Conservation (phyloP, 2,329 filamentous ascomycete species). For the Fusarium sp. region DNA sequence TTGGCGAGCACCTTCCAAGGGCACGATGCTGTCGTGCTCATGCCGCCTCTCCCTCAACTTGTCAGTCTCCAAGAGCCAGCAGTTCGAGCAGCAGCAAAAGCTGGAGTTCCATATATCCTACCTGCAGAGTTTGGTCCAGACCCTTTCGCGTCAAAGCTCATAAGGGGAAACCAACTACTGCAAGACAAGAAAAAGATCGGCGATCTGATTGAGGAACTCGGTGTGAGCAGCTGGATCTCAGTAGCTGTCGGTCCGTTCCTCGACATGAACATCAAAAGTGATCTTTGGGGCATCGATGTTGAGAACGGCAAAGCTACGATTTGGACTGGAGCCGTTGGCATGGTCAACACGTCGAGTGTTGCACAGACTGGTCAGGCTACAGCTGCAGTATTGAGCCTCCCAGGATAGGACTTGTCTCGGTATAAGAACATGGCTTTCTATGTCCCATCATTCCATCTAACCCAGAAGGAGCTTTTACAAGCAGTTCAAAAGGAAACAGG, state of each 20-base stretch:
- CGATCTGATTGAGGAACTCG: constrained; percentile 13
- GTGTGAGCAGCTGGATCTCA: constrained; percentile 23
- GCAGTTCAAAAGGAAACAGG: constrained; percentile 1
- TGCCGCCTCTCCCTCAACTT: constrained; percentile 17
- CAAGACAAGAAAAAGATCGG: constrained; percentile 13
- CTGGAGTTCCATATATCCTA: background rate
- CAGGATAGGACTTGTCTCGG: background rate
- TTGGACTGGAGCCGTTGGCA: background rate
- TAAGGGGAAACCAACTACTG: constrained; percentile 16
- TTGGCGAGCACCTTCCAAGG: background rate
- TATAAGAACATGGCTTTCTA: constrained; percentile 24
- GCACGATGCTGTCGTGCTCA: constrained; percentile 14
- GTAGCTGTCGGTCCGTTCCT: constrained; percentile 14
- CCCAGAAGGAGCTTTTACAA: constrained; percentile 12
- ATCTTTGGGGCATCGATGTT: constrained; percentile 15
- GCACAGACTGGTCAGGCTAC: background rate
- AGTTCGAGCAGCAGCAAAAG: constrained; percentile 13
- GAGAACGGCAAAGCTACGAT: constrained; percentile 9
- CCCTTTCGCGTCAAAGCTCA: constrained; percentile 1
- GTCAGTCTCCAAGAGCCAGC: constrained; percentile 16
- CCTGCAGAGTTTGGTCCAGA: constrained; percentile 22
- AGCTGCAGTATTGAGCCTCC: constrained; percentile 4
- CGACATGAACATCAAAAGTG: constrained; percentile 6
- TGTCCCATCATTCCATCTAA: background rate
- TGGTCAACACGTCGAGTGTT: background rate